Conservation (phyloP, 2,329 filamentous ascomycete species). For the Colletotrichum sansevieriae region DNA sequence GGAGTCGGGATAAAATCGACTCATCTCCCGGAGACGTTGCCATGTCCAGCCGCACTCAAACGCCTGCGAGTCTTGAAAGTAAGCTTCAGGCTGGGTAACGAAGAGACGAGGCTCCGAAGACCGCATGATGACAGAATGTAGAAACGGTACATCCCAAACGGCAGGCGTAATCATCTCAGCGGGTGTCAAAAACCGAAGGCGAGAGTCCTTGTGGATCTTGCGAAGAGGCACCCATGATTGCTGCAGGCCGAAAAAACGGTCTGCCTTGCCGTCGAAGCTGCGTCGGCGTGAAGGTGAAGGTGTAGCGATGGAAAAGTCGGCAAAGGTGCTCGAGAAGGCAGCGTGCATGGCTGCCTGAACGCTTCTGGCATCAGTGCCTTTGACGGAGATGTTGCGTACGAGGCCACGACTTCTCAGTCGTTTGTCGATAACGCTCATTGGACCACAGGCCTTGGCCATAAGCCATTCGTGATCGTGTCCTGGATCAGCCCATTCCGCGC, state of each 20-base stretch:
- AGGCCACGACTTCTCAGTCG: conserved; percentile 82
- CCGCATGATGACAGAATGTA: conserved; percentile 81
- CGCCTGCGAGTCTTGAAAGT: conserved; percentile 72
- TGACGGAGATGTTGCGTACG: conserved; percentile 73
- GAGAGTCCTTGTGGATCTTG: conserved; percentile 80
- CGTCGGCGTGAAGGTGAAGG: conserved; percentile 35
- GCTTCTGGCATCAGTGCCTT: conserved; percentile 74
- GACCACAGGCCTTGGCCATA: conserved; percentile 75
- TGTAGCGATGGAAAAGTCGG: conserved; percentile 50
- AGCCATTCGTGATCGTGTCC: conserved; percentile 71
- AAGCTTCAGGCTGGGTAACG: conserved; percentile 81
- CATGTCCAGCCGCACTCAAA: conserved; percentile 75
- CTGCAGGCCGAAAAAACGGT: conserved; percentile 70
- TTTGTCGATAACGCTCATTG: conserved; percentile 73
- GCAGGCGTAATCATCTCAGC: conserved; percentile 80
- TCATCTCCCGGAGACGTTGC: conserved; percentile 75
- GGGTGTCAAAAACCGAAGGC: conserved; percentile 77
- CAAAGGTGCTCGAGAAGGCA: conserved; percentile 71
- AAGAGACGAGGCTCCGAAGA: conserved; percentile 77
- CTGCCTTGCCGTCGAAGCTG: conserved; percentile 50
- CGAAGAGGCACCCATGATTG: conserved; percentile 81
- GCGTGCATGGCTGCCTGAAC: conserved; percentile 73
- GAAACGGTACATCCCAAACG: conserved; percentile 78
- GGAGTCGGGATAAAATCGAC: conserved; percentile 64
- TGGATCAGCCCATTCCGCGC: conserved; percentile 61